Conservation (phyloP, 345 rosid genomes). For the Ailanthus altissimus region DNA sequence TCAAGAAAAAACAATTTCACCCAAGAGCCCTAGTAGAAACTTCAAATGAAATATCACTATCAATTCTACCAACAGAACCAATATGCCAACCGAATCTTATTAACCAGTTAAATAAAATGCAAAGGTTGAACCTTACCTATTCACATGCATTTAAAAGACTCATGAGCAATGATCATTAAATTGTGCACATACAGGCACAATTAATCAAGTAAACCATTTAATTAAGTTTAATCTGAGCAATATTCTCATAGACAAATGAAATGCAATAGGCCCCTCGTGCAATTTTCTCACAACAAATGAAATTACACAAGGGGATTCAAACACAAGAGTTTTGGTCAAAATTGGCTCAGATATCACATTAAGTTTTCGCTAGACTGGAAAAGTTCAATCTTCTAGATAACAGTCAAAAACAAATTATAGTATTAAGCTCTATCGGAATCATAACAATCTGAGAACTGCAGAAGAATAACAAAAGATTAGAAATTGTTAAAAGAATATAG, state of each 20-base stretch:
- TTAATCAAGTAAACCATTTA: background rate
- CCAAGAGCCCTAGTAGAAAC: background rate
- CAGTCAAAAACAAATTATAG: too few species aligned
- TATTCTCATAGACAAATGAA: too few species aligned
- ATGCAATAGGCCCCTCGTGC: too few species aligned
- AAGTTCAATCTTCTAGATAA: background rate
- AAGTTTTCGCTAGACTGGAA: background rate
- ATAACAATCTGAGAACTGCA: background rate
- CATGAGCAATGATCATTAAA: background rate
- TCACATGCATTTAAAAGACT: too few species aligned
- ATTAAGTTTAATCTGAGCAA: background rate
- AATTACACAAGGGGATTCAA: too few species aligned
- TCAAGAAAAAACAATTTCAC: background rate
- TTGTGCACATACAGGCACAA: background rate
- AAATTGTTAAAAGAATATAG: slow-evolving; percentile 1
- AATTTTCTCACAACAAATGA: too few species aligned
- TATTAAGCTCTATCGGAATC: too few species aligned
- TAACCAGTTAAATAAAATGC: background rate
- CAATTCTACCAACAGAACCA: background rate
- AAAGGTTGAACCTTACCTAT: background rate
- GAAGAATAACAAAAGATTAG: background rate
- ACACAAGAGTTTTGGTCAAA: too few species aligned
- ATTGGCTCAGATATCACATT: too few species aligned
- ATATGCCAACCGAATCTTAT: background rate
- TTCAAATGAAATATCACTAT: background rate